These are phyloP conservation scores for Xylaria sp. DNA, from an alignment of 2,329 filamentous ascomycete species.

Conservation along the genomic window DNA sequence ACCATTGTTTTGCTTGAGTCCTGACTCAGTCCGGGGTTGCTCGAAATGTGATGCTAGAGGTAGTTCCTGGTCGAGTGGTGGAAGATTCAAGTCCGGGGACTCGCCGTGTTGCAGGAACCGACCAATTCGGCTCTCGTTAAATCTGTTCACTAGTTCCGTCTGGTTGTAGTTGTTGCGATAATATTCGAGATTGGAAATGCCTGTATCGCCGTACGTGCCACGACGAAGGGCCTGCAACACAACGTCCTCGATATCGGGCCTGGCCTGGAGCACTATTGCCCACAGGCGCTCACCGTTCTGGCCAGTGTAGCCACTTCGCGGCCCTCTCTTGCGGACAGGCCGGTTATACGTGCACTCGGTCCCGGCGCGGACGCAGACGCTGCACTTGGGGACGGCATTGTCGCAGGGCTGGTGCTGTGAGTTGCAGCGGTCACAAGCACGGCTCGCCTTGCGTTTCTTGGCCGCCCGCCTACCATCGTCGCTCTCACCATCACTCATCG, in stretches of 20 bases:
- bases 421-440: conserved; percentile 59
- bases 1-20: conserved; percentile 35
- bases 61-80: conserved; percentile 42
- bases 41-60: conserved; percentile 38
- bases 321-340: conserved; percentile 51
- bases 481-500: conserved; percentile 52
- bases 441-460: conserved; percentile 53
- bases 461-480: conserved; percentile 47
- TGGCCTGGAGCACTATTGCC: conserved; percentile 49
- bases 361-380: conserved; percentile 56
- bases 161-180: conserved; percentile 51
- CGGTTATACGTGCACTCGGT: conserved; percentile 52
- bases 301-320: conserved; percentile 51
- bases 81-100: conserved; percentile 45
- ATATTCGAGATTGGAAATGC: conserved; percentile 49
- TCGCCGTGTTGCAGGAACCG: conserved; percentile 49
- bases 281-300: conserved; percentile 52
- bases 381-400: conserved; percentile 59
- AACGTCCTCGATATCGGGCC: conserved; percentile 49
- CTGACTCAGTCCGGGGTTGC: conserved; percentile 29
- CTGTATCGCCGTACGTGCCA: conserved; percentile 47
- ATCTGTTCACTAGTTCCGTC: conserved; percentile 48
- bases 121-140: conserved; percentile 50
- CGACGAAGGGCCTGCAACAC: conserved; percentile 48
- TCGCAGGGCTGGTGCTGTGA: conserved; percentile 61